Evolutionary conservation across 768 basidiomycete genomes (phyloP).

Genomic region (Lactifluus piperatus): DNA sequence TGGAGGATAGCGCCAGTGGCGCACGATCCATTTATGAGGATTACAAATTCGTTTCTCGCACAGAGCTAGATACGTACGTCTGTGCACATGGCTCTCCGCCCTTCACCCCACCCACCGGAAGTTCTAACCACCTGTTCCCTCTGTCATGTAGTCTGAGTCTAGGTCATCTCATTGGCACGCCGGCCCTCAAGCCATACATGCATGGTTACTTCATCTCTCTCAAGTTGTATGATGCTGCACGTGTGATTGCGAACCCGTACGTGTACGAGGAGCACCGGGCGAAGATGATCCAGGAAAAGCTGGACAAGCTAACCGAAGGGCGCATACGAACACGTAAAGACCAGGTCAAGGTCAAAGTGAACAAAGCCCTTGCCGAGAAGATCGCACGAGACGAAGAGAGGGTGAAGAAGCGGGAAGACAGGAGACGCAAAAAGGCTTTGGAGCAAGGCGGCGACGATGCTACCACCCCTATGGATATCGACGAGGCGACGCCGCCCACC

Average conservation of each 20-base stretch:
- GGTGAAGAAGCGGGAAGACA: slow-evolving; percentile 44
- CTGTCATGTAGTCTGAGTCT: slow-evolving; percentile 63
- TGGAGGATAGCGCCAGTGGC: slow-evolving; percentile 80
- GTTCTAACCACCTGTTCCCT: background rate
- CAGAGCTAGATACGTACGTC: slow-evolving; percentile 75
- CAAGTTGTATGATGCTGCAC: slow-evolving; percentile 91
- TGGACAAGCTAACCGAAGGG: slow-evolving; percentile 90
- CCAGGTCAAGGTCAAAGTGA: slow-evolving; percentile 57
- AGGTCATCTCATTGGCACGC: slow-evolving; percentile 90
- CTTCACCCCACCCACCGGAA: no score
- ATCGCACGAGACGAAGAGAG: slow-evolving; percentile 59
- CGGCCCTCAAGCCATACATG: slow-evolving; percentile 98
- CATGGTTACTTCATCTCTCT: slow-evolving; percentile 98
- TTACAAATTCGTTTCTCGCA: slow-evolving; percentile 91
- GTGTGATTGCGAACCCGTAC: slow-evolving; percentile 93
- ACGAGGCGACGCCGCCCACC: slow-evolving; percentile 28
- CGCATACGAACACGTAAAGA: slow-evolving; percentile 83
- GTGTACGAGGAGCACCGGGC: slow-evolving; percentile 93
- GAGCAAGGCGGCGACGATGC: slow-evolving; percentile 31
- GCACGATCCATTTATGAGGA: slow-evolving; percentile 75
- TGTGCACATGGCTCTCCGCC: background rate
- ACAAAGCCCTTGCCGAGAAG: slow-evolving; percentile 82
- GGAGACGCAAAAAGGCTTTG: slow-evolving; percentile 37
- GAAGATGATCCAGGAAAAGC: slow-evolving; percentile 74
- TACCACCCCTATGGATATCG: slow-evolving; percentile 30